Conservation (phyloP, 2,329 filamentous ascomycete species). For the Alternaria longipes region DNA sequence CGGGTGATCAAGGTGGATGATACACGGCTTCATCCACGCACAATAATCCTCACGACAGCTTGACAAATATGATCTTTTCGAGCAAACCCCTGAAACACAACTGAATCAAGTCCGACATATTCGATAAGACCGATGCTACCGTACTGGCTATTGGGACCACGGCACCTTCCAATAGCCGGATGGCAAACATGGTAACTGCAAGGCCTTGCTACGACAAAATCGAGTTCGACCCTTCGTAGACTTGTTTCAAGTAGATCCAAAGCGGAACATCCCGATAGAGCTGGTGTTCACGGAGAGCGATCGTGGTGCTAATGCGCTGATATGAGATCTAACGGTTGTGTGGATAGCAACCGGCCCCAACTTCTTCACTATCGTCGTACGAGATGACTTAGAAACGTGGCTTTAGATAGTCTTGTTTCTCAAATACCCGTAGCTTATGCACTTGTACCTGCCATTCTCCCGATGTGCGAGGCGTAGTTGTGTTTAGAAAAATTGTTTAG, state of each 20-base stretch:
- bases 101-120: fast-evolving
- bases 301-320: not conserved
- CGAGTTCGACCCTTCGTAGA: not conserved
- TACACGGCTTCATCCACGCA: not conserved
- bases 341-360: not conserved
- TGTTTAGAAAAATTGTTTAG: not conserved
- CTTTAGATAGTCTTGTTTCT: not conserved
- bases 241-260: not conserved
- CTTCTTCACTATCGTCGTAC: not conserved
- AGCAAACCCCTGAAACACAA: not conserved
- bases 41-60: not conserved
- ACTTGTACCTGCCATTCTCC: not conserved
- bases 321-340: not conserved
- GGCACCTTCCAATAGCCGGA: not conserved
- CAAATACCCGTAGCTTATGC: not conserved
- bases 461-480: not conserved
- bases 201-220: not conserved
- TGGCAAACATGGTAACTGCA: not conserved
- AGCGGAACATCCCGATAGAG: not conserved
- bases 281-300: not conserved
- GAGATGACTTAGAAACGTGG: not conserved
- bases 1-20: too few relatives aligned
- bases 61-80: not conserved
- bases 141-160: not conserved
- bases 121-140: not conserved